Conservation (phyloP, 2,329 filamentous ascomycete species). For the Fusarium succisae region DNA sequence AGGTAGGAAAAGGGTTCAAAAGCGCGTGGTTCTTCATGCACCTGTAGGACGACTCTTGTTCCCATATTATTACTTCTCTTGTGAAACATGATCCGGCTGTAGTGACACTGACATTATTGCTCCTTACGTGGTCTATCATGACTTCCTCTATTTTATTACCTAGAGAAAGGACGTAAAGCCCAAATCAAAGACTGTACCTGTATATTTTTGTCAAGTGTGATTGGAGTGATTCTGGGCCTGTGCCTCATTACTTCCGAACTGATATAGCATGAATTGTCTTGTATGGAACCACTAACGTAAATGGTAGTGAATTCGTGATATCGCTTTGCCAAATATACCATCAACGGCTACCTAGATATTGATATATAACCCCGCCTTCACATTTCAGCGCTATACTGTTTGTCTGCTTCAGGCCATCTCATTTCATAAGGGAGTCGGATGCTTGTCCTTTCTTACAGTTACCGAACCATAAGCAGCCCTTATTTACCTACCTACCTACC, state of each 20-base stretch:
- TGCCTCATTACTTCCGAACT: background rate
- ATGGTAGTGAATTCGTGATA: background rate
- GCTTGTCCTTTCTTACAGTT: background rate
- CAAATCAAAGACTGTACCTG: background rate
- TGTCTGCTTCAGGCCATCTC: background rate
- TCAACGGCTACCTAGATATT: background rate
- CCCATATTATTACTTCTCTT: background rate
- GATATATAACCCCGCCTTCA: background rate
- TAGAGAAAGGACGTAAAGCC: background rate
- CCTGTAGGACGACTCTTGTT: background rate
- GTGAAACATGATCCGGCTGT: background rate
- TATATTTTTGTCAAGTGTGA: background rate
- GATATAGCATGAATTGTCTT: background rate
- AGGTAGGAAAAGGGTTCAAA: constrained; percentile 4
- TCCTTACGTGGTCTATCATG: background rate
- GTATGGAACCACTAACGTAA: background rate
- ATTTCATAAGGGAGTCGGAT: background rate
- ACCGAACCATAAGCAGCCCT: background rate
- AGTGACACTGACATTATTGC: background rate
- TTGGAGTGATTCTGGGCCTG: background rate
- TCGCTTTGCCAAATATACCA: background rate
- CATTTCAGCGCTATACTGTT: background rate
- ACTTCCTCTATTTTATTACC: background rate
- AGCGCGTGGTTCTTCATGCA: background rate
- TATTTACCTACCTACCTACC: too few species aligned